A percentile compares a stretch with the other conserved stretches of the same genome.
Evolutionary conservation across 2,329 filamentous ascomycete species (phyloP).

Genomic region (Aspergillus pseudoglaucus): DNA sequence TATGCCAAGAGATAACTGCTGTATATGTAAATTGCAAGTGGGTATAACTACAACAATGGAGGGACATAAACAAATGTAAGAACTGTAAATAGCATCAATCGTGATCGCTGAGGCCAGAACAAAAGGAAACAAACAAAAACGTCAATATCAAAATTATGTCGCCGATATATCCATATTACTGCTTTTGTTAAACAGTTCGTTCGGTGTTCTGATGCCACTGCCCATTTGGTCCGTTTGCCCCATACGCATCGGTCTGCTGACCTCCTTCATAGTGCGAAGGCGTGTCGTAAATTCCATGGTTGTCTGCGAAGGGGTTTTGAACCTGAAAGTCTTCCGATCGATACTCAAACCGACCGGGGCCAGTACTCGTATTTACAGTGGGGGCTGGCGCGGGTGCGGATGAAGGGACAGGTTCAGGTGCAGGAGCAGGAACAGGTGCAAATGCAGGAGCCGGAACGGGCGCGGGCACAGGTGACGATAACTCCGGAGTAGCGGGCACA

Average conservation of each 20-base stretch:
- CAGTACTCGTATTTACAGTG: constrained; percentile 3
- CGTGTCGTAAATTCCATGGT: constrained; percentile 5
- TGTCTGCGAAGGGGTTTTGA: constrained; percentile 38
- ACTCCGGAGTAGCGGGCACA: constrained; percentile 4
- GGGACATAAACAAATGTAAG: neutral
- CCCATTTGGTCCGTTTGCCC: neutral
- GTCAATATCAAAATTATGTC: too few species aligned
- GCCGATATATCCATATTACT: neutral
- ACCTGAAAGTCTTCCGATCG: constrained; percentile 35
- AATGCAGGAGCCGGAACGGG: neutral
- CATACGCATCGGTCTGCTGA: neutral
- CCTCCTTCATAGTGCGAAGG: neutral
- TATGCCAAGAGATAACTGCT: too few species aligned
- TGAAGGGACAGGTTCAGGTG: neutral
- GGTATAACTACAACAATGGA: neutral
- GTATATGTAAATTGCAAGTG: neutral
- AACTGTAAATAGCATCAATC: neutral
- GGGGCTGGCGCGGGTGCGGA: constrained; percentile 8
- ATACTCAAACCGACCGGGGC: constrained; percentile 25
- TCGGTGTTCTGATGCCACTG: neutral
- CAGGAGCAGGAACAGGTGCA: neutral
- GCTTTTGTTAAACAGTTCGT: neutral
- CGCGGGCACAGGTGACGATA: constrained; percentile 8
- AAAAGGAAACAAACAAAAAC: neutral
- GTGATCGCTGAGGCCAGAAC: neutral